phyloP scores from a whole-genome alignment of 805 yeast species.

The Zygosaccharomyces bailii region DNA sequence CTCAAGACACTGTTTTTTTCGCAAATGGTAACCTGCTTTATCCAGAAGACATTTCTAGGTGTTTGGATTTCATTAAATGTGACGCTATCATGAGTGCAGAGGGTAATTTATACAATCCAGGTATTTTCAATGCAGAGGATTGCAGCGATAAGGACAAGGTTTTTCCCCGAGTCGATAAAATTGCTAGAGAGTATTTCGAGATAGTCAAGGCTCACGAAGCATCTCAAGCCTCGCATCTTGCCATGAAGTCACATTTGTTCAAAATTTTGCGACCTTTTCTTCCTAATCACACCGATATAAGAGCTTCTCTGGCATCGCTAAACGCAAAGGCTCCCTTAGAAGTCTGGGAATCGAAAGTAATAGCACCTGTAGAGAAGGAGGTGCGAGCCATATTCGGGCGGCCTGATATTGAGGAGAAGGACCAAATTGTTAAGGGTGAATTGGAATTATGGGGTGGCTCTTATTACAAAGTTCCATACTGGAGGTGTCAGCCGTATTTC shows the following conservation, averaged over 20 bases:
- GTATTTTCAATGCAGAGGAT: conserved; percentile 52
- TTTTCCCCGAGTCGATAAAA: conserved; percentile 80
- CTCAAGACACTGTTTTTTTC: conserved; percentile 78
- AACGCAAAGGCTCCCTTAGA: conserved; percentile 44
- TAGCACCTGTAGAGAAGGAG: conserved; percentile 60
- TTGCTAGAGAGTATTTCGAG: conserved; percentile 84
- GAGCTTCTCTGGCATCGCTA: conserved; percentile 63
- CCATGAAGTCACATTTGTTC: conserved; percentile 92
- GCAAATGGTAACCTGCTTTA: conserved; percentile 95
- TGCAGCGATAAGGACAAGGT: conserved; percentile 54
- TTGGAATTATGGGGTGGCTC: conserved; percentile 71
- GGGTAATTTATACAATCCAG: conserved; percentile 91
- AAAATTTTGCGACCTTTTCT: conserved; percentile 80
- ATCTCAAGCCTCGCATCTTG: conserved; percentile 64
- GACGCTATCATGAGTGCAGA: conserved; percentile 98
- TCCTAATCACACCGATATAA: conserved; percentile 68
- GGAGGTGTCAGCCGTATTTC: conserved; percentile 97
- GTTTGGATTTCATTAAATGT: conserved; percentile 59
- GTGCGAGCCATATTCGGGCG: conserved; percentile 56
- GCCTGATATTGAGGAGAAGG: conserved; percentile 52
- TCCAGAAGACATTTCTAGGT: conserved; percentile 74
- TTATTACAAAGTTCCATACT: conserved; percentile 80
- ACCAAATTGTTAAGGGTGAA: conserved; percentile 53
- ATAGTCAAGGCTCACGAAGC: conserved; percentile 51
- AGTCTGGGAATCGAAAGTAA: conserved; percentile 50